Conservation (phyloP, 495 filamentous ascomycete genomes). For the Daldinia concentrica region DNA sequence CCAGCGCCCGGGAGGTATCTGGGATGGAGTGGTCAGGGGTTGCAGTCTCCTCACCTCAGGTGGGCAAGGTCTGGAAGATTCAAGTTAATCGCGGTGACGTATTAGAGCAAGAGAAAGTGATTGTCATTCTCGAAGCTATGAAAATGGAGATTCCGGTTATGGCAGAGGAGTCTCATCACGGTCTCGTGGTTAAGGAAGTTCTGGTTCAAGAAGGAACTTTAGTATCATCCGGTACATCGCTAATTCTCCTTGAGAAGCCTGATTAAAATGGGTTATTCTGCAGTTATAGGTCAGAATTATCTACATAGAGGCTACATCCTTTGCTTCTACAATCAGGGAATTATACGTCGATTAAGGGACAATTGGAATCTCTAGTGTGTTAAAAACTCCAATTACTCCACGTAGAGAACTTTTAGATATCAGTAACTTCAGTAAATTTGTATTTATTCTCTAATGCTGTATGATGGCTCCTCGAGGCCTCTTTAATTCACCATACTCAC, state of each 20-base stretch:
- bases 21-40: conserved; percentile 12
- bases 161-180: conserved; percentile 27
- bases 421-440: too few relatives aligned
- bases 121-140: conserved; percentile 64
- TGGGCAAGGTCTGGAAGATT: conserved; percentile 66
- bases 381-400: too few relatives aligned
- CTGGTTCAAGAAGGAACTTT: conserved; percentile 27
- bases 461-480: too few relatives aligned
- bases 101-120: conserved; percentile 47
- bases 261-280: conserved; percentile 29
- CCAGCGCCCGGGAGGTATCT: neutral
- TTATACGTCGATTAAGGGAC: too few relatives aligned
- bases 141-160: conserved; percentile 60
- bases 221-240: conserved; percentile 25
- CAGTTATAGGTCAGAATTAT: too few relatives aligned
- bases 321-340: neutral
- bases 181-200: conserved; percentile 26
- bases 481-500: too few relatives aligned
- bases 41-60: conserved; percentile 58
- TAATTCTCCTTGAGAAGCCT: conserved; percentile 48
- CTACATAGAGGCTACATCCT: neutral
- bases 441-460: too few relatives aligned
- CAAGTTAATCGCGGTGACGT: conserved; percentile 54
- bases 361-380: too few relatives aligned
- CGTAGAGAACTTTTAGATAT: too few relatives aligned